These are phyloP conservation scores for Sordaria brevicollis DNA, from an alignment of 495 filamentous ascomycete species.

Conservation along the genomic window DNA sequence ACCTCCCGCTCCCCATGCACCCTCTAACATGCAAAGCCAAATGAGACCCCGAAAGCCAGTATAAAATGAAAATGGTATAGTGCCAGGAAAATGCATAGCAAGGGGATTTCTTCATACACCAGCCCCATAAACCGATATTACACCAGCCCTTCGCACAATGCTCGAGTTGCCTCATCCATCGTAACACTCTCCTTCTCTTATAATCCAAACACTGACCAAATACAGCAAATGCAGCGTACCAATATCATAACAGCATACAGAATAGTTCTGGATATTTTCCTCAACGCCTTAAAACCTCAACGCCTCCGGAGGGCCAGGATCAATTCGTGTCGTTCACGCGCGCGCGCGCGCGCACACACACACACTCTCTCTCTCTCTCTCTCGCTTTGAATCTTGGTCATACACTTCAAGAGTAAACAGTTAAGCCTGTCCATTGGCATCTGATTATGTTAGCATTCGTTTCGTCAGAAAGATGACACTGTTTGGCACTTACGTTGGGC, in stretches of 20 bases:
- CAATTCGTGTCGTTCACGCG: background rate
- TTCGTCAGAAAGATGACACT: background rate
- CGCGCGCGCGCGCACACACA: no score
- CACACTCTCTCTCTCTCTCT: background rate
- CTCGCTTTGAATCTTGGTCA: background rate
- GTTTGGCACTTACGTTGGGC: constrained; percentile 6
- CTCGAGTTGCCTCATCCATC: background rate
- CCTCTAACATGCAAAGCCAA: background rate
- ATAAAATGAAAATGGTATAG: background rate
- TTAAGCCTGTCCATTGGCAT: background rate
- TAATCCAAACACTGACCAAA: background rate
- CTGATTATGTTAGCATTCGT: background rate
- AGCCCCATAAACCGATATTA: background rate
- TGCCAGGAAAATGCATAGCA: background rate
- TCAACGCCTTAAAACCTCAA: background rate
- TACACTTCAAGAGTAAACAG: background rate
- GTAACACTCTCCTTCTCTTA: background rate
- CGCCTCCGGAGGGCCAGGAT: background rate
- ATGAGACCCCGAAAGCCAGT: background rate
- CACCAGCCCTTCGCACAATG: background rate
- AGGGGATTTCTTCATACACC: background rate
- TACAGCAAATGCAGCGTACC: background rate
- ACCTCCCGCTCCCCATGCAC: background rate
- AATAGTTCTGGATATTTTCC: background rate
- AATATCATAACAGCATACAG: background rate